Evolutionary conservation across 805 yeast species (phyloP).

Genomic region (Yarrowia sp.): DNA sequence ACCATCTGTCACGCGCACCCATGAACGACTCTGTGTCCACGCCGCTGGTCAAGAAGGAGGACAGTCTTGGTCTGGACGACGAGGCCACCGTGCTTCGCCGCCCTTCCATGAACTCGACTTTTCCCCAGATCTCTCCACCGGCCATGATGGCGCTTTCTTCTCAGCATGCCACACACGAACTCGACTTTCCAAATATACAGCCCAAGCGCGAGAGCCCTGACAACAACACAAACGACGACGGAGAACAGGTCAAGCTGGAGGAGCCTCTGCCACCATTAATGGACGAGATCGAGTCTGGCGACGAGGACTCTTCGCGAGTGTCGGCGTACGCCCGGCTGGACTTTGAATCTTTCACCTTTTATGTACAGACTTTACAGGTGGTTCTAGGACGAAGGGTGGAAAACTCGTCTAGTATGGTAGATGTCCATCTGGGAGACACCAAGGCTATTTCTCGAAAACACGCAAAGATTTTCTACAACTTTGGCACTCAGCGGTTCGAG

Average conservation of each 20-base stretch:
- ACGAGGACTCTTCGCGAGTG: constrained; percentile 48
- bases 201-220: constrained; percentile 37
- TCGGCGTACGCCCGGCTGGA: constrained; percentile 66
- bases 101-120: constrained; percentile 33
- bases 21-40: constrained; percentile 38
- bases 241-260: constrained; percentile 16
- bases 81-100: constrained; percentile 37
- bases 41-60: constrained; percentile 36
- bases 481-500: constrained; percentile 95
- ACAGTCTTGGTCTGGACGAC: constrained; percentile 36
- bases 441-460: constrained; percentile 94
- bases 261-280: constrained; percentile 32
- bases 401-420: constrained; percentile 62
- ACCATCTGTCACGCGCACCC: constrained; percentile 1
- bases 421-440: constrained; percentile 89
- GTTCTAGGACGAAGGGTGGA: constrained; percentile 89
- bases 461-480: constrained; percentile 94
- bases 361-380: constrained; percentile 95
- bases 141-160: constrained; percentile 37
- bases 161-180: constrained; percentile 25
- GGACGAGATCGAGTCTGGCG: constrained; percentile 27
- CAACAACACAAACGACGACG: not conserved
- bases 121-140: constrained; percentile 31
- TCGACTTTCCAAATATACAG: constrained; percentile 37
- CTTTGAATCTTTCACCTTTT: constrained; percentile 90